Evolutionary conservation across 176 grass and related monocot genomes (phyloP).

Genomic region (Microstegium vimineum): DNA sequence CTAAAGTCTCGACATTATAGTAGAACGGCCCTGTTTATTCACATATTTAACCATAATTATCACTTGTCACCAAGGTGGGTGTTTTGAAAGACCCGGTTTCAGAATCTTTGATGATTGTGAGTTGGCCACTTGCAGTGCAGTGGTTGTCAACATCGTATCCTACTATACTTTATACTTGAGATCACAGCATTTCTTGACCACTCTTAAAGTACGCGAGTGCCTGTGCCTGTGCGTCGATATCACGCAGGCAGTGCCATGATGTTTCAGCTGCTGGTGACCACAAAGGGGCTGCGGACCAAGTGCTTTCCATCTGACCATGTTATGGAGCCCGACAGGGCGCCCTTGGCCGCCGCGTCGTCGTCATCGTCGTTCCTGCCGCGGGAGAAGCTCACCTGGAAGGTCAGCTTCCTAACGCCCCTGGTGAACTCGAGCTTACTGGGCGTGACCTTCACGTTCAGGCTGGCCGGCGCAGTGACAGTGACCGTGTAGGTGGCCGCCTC

Average conservation of each 20-base stretch:
- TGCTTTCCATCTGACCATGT: slow-evolving; percentile 86
- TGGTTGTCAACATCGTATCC: background rate
- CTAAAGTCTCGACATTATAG: background rate
- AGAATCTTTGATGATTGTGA: background rate
- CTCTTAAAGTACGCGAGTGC: background rate
- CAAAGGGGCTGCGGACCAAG: slow-evolving; percentile 69
- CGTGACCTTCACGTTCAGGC: slow-evolving; percentile 59
- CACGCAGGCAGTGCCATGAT: background rate
- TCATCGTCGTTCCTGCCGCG: background rate
- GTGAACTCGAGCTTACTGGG: slow-evolving; percentile 71
- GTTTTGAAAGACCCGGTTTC: background rate
- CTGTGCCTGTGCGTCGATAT: background rate
- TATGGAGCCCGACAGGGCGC: slow-evolving; percentile 52
- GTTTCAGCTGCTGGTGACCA: slow-evolving; percentile 19
- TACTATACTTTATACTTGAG: background rate
- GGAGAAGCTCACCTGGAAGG: slow-evolving; percentile 71
- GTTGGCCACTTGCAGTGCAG: background rate
- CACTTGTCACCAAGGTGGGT: background rate
- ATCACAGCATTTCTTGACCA: background rate
- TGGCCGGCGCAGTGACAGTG: slow-evolving; percentile 35
- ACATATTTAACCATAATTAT: background rate
- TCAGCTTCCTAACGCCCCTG: slow-evolving; percentile 33
- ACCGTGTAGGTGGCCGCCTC: slow-evolving; percentile 42
- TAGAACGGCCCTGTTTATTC: background rate
- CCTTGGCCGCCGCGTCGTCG: slow-evolving; percentile 5